Conservation (phyloP, 1,284 basidiomycete species). For the Rhodotorula sp. region DNA sequence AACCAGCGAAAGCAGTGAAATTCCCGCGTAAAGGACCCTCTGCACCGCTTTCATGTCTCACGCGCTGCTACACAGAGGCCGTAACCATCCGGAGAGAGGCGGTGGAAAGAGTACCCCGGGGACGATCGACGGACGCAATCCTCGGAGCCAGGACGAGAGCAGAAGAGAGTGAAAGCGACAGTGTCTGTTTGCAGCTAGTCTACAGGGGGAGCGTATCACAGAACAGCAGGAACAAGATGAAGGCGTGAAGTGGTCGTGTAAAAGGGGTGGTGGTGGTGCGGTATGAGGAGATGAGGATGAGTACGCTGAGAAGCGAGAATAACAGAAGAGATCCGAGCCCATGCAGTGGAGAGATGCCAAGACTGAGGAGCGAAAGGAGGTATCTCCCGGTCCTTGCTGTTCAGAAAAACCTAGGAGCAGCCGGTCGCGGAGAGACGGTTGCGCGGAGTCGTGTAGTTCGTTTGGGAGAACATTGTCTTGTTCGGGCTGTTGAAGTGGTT, state of each 20-base stretch:
- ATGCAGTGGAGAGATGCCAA: neutral
- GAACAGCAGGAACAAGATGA: neutral
- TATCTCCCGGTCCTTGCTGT: too few species aligned
- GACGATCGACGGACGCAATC: too few species aligned
- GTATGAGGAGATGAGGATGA: neutral
- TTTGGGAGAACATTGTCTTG: slow-evolving; percentile 19
- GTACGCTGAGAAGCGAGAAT: neutral
- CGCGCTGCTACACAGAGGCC: too few species aligned
- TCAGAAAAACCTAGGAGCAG: neutral
- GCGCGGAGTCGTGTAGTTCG: slow-evolving; percentile 16
- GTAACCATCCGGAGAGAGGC: too few species aligned
- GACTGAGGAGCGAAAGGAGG: too few species aligned
- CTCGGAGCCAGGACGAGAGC: too few species aligned
- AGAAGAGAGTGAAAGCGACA: neutral
- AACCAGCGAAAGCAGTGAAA: neutral
- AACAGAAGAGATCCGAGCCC: neutral
- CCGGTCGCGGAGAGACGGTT: slow-evolving; percentile 15
- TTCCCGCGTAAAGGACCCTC: neutral
- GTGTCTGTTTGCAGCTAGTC: neutral
- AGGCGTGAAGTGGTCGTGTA: neutral
- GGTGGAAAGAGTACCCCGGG: too few species aligned
- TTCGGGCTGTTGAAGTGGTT: slow-evolving; percentile 15
- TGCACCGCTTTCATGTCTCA: too few species aligned
- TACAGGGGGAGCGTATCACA: neutral
- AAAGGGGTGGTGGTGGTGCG: neutral